Base-by-base conservation (phyloP, 208 protist species). In the Trypanosoma rangeli region DNA sequence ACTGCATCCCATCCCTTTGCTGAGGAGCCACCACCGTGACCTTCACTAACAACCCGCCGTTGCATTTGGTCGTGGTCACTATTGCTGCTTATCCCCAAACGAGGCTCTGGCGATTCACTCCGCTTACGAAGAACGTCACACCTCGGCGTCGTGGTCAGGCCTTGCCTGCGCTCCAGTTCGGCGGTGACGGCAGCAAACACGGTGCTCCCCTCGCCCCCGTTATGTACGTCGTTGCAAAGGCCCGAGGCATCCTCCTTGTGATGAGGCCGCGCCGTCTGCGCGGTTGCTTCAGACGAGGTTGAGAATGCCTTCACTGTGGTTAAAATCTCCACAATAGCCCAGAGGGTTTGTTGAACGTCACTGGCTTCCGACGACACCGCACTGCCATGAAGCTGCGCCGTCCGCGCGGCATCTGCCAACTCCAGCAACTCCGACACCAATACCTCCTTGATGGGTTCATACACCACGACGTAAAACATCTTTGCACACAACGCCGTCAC, bases 381-480 rank as follows among this genome's bases (percentile, higher is more conserved):
- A 5, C 20, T 31, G 18, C 59, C 53, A 53, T 60, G 35, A 22
- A 69, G 20, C 24, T 68, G 16, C 79, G 74, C 12, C 73, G 67
- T 49, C 79, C 78, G 12, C 64, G 79, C 61, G 22, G 68, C 44
- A 70, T 76, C 20, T 57, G 69, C 46, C 24, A 67, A n/a, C 26
- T 66, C 48, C 20, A 82, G 37, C 59, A 91, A 42, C 61, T 88
- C 85, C 8, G 74, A 26, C 10, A 74, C 24, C 39, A 91, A 57
- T 22, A 80, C 57, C 16, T 71, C 71, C 50, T 61, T 72, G 52
- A 90, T 56, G 1, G 85, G 85, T 49, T 89, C 78, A 66, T 86
- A 93, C 52, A 96, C 84, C 37, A 86, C 78, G 3, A 83, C 72
- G 68, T 93, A 89, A 62, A 94, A 94, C n/a, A 91, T 66, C 67